Evolutionary conservation across 768 basidiomycete species (phyloP).

Genomic region (Mycena galericulata): DNA sequence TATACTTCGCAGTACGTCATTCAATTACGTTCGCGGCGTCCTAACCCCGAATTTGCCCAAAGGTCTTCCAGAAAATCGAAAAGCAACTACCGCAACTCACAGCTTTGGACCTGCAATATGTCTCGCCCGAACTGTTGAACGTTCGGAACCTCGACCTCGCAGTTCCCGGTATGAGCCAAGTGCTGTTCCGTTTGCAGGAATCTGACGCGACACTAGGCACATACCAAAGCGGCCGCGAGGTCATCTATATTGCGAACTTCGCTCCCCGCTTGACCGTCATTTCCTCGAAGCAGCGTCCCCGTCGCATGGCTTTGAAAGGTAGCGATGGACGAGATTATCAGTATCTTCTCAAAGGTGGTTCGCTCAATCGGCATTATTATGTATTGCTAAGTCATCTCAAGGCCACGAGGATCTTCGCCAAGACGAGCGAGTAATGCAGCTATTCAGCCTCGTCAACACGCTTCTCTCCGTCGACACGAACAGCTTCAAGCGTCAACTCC

Average conservation of each 20-base stretch:
- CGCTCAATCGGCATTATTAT: not conserved
- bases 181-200: no score
- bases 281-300: conserved; percentile 95
- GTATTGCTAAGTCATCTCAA: conserved; percentile 42
- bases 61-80: conserved; percentile 97
- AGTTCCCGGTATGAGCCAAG: conserved; percentile 78
- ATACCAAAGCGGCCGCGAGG: conserved; percentile 88
- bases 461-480: conserved; percentile 92
- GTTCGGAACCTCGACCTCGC: conserved; percentile 94
- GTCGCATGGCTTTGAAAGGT: conserved; percentile 87
- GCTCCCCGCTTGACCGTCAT: conserved; percentile 92
- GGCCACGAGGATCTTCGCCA: conserved; percentile 99
- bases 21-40: not conserved
- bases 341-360: conserved; percentile 87
- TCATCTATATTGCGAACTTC: conserved; percentile 88
- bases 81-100: conserved; percentile 95
- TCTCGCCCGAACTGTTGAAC: conserved; percentile 91
- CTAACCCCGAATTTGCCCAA: conserved; percentile 40
- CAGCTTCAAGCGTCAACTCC: conserved; percentile 95
- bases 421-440: conserved; percentile 99
- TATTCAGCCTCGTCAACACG: conserved; percentile 97
- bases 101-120: conserved; percentile 95
- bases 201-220: conserved; percentile 66
- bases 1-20: conserved; percentile 87
- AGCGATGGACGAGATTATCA: conserved; percentile 95